These are phyloP conservation scores for Hyaloraphidium curvatum DNA, from an alignment of 192 early-diverging fungal species.

Conservation along the genomic window DNA sequence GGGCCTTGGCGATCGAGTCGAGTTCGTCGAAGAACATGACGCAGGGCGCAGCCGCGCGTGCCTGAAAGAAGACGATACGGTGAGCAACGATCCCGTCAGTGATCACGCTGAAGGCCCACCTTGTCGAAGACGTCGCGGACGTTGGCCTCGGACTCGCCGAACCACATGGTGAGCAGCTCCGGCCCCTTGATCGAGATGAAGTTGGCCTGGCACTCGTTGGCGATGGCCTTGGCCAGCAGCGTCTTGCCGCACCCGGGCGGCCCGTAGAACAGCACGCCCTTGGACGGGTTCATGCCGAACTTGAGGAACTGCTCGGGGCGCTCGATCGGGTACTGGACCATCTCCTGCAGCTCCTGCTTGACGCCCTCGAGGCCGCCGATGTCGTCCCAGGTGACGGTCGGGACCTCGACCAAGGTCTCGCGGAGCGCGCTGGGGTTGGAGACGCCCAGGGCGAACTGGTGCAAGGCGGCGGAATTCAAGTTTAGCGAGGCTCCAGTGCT, in stretches of 20 bases:
- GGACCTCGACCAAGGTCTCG: conserved; percentile 95
- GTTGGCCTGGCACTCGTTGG: conserved; percentile 99
- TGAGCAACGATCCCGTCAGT: no score
- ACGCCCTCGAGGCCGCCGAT: conserved; percentile 95
- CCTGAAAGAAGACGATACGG: no score
- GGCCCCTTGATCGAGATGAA: conserved; percentile 99
- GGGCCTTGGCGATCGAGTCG: conserved; percentile 92
- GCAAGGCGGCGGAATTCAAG: neutral
- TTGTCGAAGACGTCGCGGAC: conserved; percentile 98
- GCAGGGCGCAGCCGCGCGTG: conserved; percentile 89
- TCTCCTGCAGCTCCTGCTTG: conserved; percentile 96
- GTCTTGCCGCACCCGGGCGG: conserved; percentile 98
- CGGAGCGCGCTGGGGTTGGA: conserved; percentile 97
- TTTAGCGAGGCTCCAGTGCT: neutral
- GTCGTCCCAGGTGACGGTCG: conserved; percentile 84
- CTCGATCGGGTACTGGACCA: conserved; percentile 96
- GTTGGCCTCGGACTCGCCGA: conserved; percentile 98
- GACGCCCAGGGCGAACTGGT: conserved; percentile 67
- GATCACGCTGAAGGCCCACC: no score
- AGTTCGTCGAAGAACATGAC: conserved; percentile 99
- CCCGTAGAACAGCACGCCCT: conserved; percentile 97
- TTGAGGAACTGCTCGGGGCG: conserved; percentile 99
- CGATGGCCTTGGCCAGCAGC: conserved; percentile 95
- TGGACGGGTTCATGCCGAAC: conserved; percentile 91
- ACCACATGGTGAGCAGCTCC: conserved; percentile 98